Conservation (phyloP, 2,329 filamentous ascomycete species). For the Teratosphaeria viscida region DNA sequence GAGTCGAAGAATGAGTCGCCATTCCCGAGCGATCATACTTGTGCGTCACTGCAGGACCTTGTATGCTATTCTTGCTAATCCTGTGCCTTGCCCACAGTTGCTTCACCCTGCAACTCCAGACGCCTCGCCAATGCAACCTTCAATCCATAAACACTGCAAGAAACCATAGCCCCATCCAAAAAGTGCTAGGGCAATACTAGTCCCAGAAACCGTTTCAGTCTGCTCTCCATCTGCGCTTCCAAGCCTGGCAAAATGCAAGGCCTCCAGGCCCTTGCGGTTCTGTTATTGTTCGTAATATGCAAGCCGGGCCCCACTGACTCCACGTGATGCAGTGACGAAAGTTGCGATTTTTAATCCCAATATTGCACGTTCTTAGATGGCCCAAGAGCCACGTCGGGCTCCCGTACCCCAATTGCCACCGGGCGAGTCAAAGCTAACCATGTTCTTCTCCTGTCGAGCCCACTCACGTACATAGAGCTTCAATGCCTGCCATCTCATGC, state of each 20-base stretch:
- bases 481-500: constrained; percentile 74
- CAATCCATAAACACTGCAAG: neutral
- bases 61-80: neutral
- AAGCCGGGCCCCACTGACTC: neutral
- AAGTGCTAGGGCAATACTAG: neutral
- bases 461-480: constrained; percentile 78
- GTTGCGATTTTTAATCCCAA: neutral
- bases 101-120: neutral
- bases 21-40: neutral
- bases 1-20: neutral
- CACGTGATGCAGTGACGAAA: neutral
- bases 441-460: constrained; percentile 74
- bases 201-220: neutral
- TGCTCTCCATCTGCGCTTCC: neutral
- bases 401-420: constrained; percentile 32
- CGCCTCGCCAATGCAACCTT: neutral
- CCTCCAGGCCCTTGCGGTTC: neutral
- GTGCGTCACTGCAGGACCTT: neutral
- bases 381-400: constrained; percentile 41
- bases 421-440: constrained; percentile 32
- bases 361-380: constrained; percentile 15
- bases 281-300: neutral
- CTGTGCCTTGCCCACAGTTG: neutral
- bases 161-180: neutral
- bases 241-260: neutral